phyloP scores from a whole-genome alignment of 768 basidiomycete species.

The Tephrocybe sp. region DNA sequence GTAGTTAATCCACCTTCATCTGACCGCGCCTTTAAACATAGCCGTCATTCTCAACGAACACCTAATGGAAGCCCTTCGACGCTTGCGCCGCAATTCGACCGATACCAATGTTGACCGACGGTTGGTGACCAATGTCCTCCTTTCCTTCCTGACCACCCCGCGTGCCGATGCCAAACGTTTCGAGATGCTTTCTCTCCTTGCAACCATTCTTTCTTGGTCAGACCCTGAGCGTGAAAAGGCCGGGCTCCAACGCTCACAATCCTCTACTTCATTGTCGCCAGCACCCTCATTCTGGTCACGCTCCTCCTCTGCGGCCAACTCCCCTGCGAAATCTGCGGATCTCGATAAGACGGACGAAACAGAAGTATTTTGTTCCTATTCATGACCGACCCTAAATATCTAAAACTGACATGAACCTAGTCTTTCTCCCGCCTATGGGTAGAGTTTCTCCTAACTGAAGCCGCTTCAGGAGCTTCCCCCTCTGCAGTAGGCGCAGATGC shows the following conservation, averaged over 20 bases:
- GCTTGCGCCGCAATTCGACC: conserved; percentile 80
- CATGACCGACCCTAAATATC: neutral
- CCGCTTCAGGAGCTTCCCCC: conserved; percentile 44
- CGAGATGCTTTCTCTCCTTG: conserved; percentile 89
- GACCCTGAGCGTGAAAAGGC: conserved; percentile 91
- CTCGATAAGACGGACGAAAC: conserved; percentile 81
- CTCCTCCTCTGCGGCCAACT: conserved; percentile 24
- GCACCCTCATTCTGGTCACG: conserved; percentile 15
- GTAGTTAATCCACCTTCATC: neutral
- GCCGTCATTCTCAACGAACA: conserved; percentile 98
- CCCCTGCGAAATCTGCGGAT: conserved; percentile 46
- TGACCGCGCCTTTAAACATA: conserved; percentile 26
- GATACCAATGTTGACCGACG: conserved; percentile 93
- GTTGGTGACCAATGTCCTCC: conserved; percentile 89
- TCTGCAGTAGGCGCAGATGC: conserved; percentile 13
- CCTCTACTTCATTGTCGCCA: conserved; percentile 22
- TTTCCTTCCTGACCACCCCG: conserved; percentile 87
- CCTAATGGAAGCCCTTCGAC: conserved; percentile 94
- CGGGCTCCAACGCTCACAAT: conserved; percentile 63
- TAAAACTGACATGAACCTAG: conserved; percentile 37
- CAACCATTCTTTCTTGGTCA: conserved; percentile 89
- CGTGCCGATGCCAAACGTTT: conserved; percentile 93
- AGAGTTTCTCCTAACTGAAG: conserved; percentile 95
- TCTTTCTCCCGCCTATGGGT: conserved; percentile 98
- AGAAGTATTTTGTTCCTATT: conserved; percentile 49